Evolutionary conservation across 208 protist species (phyloP).

Genomic region (Trypanosoma scelopori): DNA sequence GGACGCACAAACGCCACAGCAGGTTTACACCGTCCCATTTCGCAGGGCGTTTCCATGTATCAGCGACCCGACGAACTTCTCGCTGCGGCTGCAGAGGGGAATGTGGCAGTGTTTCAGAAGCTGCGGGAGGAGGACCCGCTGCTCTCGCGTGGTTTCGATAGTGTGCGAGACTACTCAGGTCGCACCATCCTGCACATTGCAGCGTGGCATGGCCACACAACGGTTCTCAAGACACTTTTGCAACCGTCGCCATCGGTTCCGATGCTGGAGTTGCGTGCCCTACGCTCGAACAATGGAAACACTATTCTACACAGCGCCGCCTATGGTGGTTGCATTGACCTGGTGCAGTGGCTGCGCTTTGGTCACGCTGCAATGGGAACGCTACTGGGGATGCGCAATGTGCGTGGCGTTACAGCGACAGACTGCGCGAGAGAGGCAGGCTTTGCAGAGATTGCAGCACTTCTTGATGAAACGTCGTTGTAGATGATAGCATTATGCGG

Average conservation of each 20-base stretch:
- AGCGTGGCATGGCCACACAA: constrained; percentile 73
- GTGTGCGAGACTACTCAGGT: constrained; percentile 71
- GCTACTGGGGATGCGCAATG: constrained; percentile 44
- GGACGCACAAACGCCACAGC: constrained; percentile 10
- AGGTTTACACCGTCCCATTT: constrained; percentile 15
- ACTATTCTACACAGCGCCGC: constrained; percentile 79
- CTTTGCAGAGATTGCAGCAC: constrained; percentile 51
- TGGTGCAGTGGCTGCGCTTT: constrained; percentile 72
- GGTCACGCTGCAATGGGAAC: constrained; percentile 39
- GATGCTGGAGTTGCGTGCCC: constrained; percentile 52
- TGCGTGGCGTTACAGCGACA: constrained; percentile 52
- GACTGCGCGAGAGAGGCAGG: constrained; percentile 73
- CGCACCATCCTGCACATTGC: constrained; percentile 77
- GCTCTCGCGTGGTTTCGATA: constrained; percentile 60
- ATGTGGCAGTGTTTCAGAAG: constrained; percentile 45
- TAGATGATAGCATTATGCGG: neutral
- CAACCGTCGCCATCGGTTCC: constrained; percentile 31
- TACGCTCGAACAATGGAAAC: constrained; percentile 61
- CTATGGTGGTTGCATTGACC: constrained; percentile 44
- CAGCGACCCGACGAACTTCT: constrained; percentile 36
- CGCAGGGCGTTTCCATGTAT: constrained; percentile 21
- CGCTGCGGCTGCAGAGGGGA: constrained; percentile 37
- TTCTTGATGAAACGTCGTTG: constrained; percentile 48
- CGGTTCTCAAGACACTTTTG: constrained; percentile 66
- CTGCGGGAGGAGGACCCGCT: constrained; percentile 62